Conservation (phyloP, 108 stramenopile species). For the Skeletonema grethae region DNA sequence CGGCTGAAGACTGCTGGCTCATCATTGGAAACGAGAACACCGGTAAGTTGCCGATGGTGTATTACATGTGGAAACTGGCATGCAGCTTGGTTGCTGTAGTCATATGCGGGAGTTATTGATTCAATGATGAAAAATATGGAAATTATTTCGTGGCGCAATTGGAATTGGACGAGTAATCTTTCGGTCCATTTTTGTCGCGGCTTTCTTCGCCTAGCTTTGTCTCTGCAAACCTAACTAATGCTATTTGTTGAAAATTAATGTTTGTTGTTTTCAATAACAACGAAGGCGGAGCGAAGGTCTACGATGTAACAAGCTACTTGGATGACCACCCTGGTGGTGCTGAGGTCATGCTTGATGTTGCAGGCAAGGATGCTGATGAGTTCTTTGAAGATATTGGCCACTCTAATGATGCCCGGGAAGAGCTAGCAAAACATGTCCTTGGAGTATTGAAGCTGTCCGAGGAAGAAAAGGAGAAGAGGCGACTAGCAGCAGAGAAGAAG, state of each 20-base stretch:
- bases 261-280: neutral
- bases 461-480: constrained; percentile 70
- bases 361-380: constrained; percentile 92
- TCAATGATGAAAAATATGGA: neutral
- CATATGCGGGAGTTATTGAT: neutral
- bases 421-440: constrained; percentile 81
- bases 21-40: constrained; percentile 92
- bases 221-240: neutral
- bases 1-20: constrained; percentile 90
- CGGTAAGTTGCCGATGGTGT: constrained; percentile 56
- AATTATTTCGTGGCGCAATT: neutral
- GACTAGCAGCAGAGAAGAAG: constrained; percentile 60
- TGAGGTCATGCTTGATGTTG: constrained; percentile 92
- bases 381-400: constrained; percentile 99
- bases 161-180: neutral
- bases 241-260: neutral
- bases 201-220: neutral
- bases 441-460: constrained; percentile 77
- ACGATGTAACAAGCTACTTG: constrained; percentile 96
- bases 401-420: constrained; percentile 89
- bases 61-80: neutral
- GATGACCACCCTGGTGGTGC: constrained; percentile 97
- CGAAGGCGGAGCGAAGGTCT: constrained; percentile 93
- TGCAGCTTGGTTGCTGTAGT: neutral
- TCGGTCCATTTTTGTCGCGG: neutral